Evolutionary conservation across 2,329 filamentous ascomycete genomes (phyloP), one percentile per base, ranked within the genome.

Genomic region (Penicillium sp.): DNA sequence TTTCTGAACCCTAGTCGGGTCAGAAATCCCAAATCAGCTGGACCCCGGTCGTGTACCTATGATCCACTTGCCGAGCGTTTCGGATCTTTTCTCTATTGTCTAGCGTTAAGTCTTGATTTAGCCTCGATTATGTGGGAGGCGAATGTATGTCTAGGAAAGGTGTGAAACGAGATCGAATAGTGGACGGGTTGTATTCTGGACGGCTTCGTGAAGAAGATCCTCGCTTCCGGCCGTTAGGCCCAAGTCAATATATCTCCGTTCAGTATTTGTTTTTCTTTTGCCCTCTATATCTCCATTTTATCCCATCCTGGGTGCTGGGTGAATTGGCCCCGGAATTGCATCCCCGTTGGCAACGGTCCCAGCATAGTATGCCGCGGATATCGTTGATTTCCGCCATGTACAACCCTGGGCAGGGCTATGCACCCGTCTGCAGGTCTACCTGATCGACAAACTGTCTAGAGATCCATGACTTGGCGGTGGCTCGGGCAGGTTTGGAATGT

Each of bases 31-130:
- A 50, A 40, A 56, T 50, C 44, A 36, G 36, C 49, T 45, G 27
- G 13, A 40, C 34, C 53, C 49, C 21, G 9, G 46, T 43, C 16
- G 21, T 57, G 47, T 31, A 13, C 13, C 41, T 10, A 36, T 31
- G 53, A 60, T 63, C 63, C 64, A 66, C 63, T 64, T 64, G 29
- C 60, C 63, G 62, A 27, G 7, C 38, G 61, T 63, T 63, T 64
- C 60, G 63, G 56, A 61, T 60, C 36, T 50, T 45, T 57, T 50
- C 29, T 50, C 43, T 59, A 57, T 64, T 58, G 44, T 57, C 33
- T 53, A 48, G 40, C 25, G 38, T 50, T 15, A 44, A 59, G 52
- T 59, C 46, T 57, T 56, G 25, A 29, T 25, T 41, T 45, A 41
- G 38, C 58, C 62, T 64, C 59, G 55, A 61, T 48, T 6, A 40